These are phyloP conservation scores for Lantana camara DNA, from an alignment of 257 asterid species.

Conservation along the genomic window DNA sequence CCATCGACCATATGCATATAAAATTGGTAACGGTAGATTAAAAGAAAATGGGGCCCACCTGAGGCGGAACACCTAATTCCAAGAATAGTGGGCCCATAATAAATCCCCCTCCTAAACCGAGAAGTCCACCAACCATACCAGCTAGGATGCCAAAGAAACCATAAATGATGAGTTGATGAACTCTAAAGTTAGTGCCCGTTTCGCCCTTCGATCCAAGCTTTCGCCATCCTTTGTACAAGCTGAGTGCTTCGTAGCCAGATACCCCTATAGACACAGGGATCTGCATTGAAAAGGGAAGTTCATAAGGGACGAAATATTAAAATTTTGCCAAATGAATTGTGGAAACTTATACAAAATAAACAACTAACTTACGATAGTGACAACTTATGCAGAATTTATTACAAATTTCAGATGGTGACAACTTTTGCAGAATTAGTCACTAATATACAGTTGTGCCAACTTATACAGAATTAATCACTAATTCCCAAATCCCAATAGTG, in stretches of 20 bases:
- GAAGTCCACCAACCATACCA: constrained; percentile 93
- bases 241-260: constrained; percentile 63
- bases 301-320: background rate
- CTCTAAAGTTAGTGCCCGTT: constrained; percentile 55
- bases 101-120: constrained; percentile 98
- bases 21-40: background rate
- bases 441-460: too few species aligned
- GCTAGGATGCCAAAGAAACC: constrained; percentile 80
- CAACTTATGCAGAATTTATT: too few species aligned
- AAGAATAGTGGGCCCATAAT: constrained; percentile 69
- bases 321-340: background rate
- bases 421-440: too few species aligned
- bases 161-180: constrained; percentile 61
- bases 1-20: too few species aligned
- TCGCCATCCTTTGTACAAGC: constrained; percentile 87
- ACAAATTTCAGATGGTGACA: too few species aligned
- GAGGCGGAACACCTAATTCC: constrained; percentile 69
- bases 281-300: constrained; percentile 40
- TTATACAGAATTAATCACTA: too few species aligned
- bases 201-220: constrained; percentile 83
- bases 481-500: too few species aligned
- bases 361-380: too few species aligned
- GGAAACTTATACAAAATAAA: too few species aligned
- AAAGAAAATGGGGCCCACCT: constrained; percentile 41
- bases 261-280: constrained; percentile 81